phyloP scores from a whole-genome alignment of 2,329 filamentous ascomycete genomes.

The Lachnellula arida region DNA sequence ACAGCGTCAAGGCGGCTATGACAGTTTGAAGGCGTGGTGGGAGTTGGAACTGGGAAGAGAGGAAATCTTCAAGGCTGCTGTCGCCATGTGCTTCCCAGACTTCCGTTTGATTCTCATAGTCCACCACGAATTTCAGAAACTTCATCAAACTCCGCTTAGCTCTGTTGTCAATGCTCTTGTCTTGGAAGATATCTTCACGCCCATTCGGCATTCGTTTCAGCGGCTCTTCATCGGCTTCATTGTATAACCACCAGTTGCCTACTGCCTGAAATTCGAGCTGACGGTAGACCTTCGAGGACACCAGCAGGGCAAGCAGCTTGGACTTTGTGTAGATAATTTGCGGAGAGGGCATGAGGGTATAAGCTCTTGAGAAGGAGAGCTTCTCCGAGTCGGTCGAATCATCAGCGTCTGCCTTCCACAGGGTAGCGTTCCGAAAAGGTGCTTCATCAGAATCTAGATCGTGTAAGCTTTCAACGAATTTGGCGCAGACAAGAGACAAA shows the following conservation, averaged over 20 bases:
- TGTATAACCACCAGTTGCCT: constrained; percentile 82
- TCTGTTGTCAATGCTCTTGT: constrained; percentile 68
- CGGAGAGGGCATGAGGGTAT: constrained; percentile 78
- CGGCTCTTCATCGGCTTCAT: constrained; percentile 10
- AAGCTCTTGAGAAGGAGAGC: constrained; percentile 64
- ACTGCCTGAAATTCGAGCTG: constrained; percentile 93
- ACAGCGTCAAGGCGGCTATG: constrained; percentile 68
- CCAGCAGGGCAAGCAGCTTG: constrained; percentile 68
- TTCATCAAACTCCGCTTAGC: constrained; percentile 89
- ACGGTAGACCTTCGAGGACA: constrained; percentile 83
- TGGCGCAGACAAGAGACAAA: not conserved
- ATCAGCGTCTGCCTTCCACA: constrained; percentile 23
- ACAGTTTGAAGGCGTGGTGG: constrained; percentile 63
- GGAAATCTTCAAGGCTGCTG: constrained; percentile 53
- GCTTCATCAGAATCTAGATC: constrained; percentile 19
- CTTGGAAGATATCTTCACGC: constrained; percentile 85
- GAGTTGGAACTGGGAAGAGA: constrained; percentile 59
- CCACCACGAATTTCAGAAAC: constrained; percentile 81
- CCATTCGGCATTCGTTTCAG: constrained; percentile 78
- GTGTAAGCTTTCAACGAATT: constrained; percentile 1
- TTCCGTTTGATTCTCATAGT: constrained; percentile 58
- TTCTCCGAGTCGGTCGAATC: constrained; percentile 34
- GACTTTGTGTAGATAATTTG: constrained; percentile 84
- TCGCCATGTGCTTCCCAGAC: constrained; percentile 55
- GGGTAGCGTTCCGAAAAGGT: constrained; percentile 27